A percentile compares a stretch with the other conserved stretches of the same genome.
phyloP scores from a whole-genome alignment of 2,329 filamentous ascomycete genomes.

The Aspergillus japonicus region DNA sequence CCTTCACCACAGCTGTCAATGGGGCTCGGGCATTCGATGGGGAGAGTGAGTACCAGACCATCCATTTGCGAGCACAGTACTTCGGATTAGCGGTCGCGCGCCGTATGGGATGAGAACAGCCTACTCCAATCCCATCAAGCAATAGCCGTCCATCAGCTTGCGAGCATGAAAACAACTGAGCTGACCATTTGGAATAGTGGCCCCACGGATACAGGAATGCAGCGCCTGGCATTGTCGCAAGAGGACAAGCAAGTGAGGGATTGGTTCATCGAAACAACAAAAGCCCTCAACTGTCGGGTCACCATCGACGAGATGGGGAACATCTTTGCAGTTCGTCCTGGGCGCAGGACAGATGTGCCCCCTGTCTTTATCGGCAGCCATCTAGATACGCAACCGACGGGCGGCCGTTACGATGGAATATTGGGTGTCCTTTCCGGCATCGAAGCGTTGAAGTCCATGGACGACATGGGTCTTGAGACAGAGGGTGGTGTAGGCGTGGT shows the following conservation, averaged over 20 bases:
- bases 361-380: constrained; percentile 71
- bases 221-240: constrained; percentile 68
- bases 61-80: neutral
- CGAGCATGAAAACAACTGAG: neutral
- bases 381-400: constrained; percentile 61
- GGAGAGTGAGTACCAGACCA: constrained; percentile 55
- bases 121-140: neutral
- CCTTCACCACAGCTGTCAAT: constrained; percentile 65
- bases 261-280: constrained; percentile 69
- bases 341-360: constrained; percentile 55
- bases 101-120: neutral
- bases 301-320: constrained; percentile 77
- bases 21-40: constrained; percentile 66
- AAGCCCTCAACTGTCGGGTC: constrained; percentile 64
- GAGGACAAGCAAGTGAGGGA: constrained; percentile 69
- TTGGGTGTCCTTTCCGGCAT: constrained; percentile 71
- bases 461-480: constrained; percentile 67
- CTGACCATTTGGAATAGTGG: constrained; percentile 22
- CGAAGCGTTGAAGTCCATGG: constrained; percentile 67
- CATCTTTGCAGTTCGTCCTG: constrained; percentile 70
- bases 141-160: neutral
- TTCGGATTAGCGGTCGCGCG: neutral
- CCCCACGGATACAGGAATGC: constrained; percentile 71
- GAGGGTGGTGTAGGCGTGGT: constrained; percentile 71
- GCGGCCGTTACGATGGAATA: constrained; percentile 58